phyloP scores from a whole-genome alignment of 306 rosid genomes.

The Datisca glomerata region DNA sequence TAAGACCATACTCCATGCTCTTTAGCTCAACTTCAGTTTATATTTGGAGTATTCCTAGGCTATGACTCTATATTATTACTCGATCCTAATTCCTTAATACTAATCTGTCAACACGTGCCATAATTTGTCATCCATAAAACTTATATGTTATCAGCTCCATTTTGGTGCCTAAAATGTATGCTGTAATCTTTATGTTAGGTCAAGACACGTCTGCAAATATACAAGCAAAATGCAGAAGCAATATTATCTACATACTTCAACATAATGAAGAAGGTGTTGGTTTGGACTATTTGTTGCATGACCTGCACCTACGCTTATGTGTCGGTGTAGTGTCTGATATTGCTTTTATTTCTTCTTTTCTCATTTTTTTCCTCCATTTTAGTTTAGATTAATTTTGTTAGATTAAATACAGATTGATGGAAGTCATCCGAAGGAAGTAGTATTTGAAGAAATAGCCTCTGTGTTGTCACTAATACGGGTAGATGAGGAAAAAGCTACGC shows the following conservation, averaged over 20 bases:
- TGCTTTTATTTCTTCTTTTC: slow-evolving; percentile 1
- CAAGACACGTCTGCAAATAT: slow-evolving; percentile 63
- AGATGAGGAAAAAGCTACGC: no score
- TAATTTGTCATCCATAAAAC: no score
- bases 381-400: no score
- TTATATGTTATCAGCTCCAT: background rate
- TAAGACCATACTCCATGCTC: no score
- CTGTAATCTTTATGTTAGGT: slow-evolving; percentile 28
- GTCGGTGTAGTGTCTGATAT: background rate
- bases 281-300: no score
- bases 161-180: slow-evolving; percentile 6
- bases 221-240: slow-evolving; percentile 73
- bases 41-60: no score
- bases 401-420: slow-evolving; percentile 72
- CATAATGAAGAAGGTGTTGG: slow-evolving; percentile 53
- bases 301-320: background rate
- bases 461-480: slow-evolving; percentile 44
- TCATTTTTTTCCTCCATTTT: slow-evolving; percentile 2
- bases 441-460: slow-evolving; percentile 63
- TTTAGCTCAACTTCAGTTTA: no score
- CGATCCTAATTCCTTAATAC: no score
- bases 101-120: no score
- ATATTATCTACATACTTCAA: slow-evolving; percentile 46
- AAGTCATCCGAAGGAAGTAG: slow-evolving; percentile 47
- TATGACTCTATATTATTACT: no score